Percentiles rank a stretch among this genome's conserved stretches.
phyloP scores from a whole-genome alignment of 805 yeast species.

The Barnettozyma sp. region DNA sequence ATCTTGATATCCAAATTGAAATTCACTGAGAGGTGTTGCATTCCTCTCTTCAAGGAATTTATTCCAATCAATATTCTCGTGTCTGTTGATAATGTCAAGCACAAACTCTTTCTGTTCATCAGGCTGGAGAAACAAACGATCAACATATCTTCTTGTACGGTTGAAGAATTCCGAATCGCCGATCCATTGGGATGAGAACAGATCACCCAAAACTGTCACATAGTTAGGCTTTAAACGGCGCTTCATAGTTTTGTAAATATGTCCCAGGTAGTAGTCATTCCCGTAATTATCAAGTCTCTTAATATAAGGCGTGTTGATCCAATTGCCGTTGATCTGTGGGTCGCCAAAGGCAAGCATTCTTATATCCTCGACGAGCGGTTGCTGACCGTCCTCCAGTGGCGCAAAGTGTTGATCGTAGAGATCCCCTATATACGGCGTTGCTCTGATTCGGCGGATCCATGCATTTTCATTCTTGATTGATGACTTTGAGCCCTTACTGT shows the following conservation, averaged over 20 bases:
- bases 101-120: constrained; percentile 42
- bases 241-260: constrained; percentile 64
- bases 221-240: constrained; percentile 62
- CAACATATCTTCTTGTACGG: constrained; percentile 67
- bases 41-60: constrained; percentile 32
- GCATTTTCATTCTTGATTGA: constrained; percentile 7
- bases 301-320: constrained; percentile 62
- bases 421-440: constrained; percentile 20
- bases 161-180: constrained; percentile 76
- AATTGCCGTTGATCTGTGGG: constrained; percentile 92
- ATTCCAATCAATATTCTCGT: constrained; percentile 53
- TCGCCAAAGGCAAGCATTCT: constrained; percentile 84
- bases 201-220: constrained; percentile 88
- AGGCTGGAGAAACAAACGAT: constrained; percentile 60
- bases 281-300: constrained; percentile 80
- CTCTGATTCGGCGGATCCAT: constrained; percentile 10
- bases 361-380: constrained; percentile 36
- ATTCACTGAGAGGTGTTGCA: constrained; percentile 28
- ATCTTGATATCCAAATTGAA: constrained; percentile 47
- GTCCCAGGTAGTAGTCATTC: constrained; percentile 85
- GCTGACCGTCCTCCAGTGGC: constrained; percentile 9
- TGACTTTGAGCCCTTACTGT: too few relatives aligned
- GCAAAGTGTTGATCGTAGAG: constrained; percentile 25
- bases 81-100: constrained; percentile 39
- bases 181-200: constrained; percentile 94